Evolutionary conservation across 2,329 filamentous ascomycete genomes (phyloP), one percentile per base, ranked within the genome.

Genomic region (Fusarium subglutinans): DNA sequence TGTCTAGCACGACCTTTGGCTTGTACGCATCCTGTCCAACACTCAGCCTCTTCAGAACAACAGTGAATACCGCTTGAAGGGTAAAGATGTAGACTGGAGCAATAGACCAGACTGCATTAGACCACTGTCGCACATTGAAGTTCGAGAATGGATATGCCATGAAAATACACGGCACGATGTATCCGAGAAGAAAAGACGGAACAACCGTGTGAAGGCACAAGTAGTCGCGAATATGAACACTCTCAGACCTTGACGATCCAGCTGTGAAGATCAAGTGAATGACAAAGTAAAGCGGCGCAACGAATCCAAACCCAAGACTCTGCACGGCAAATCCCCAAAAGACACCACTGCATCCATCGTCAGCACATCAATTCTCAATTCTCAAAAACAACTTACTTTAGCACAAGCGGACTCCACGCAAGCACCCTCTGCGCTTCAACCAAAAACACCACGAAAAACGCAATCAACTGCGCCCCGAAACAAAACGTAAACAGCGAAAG

Each of bases 251-350:
- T 8, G 38, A 51, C 2, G 53, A 50, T 15, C 45, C 67, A 7
- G 74, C 72, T 8, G 75, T 75, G 38, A 70, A 68, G 55, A 74
- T 15, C 13, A 80, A 65, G 33, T 79, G 74, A 5, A 74, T 30
- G 33, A 76, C 26, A 35, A 63, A 66, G 35, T 77, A 80, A 2
- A 78, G 18, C 7, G 78, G 78, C 8, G 70, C 69, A 15, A 75
- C 24, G 7, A 76, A 59, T n/a, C 73, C 78, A 28, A 76, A 78
- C 6, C 77, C 77, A 22, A 79, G 14, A 2, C 50, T 30, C 43
- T 80, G 77, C 54, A 74, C 74, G 1, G 53, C 35, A 24, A 79
- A 56, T 5, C 69, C 69, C 78, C 78, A 80, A 17, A 77, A n/a
- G 5, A 77, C 40, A 10, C 74, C 70, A 54, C 77, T 79, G 20